Evolutionary conservation across 2,329 filamentous ascomycete genomes (phyloP).

Genomic region (Zasmidium angulare): DNA sequence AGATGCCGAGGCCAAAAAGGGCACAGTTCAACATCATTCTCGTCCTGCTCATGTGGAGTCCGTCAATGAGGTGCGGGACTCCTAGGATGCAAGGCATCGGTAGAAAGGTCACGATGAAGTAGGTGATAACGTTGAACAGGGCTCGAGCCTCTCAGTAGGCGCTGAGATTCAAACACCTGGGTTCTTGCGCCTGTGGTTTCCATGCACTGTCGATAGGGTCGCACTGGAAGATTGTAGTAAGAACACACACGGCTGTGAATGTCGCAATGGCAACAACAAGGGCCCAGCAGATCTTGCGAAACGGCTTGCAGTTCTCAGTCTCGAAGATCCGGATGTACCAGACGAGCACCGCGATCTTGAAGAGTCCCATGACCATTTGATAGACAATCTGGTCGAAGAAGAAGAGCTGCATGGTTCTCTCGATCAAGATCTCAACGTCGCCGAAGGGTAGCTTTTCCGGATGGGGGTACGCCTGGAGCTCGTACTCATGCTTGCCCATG

Average conservation of each 20-base stretch:
- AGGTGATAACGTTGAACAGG: background rate
- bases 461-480: background rate
- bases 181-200: background rate
- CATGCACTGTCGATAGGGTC: background rate
- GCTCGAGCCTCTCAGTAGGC: background rate
- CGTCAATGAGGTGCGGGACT: background rate
- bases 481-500: background rate
- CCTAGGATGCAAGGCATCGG: background rate
- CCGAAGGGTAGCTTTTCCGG: background rate
- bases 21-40: background rate
- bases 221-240: background rate
- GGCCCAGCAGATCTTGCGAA: background rate
- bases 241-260: background rate
- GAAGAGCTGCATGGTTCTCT: background rate
- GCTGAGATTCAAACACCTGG: background rate
- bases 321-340: background rate
- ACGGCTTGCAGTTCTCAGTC: background rate
- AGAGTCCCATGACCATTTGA: background rate
- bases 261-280: background rate
- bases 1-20: background rate
- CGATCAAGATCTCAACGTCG: background rate
- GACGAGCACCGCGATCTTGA: background rate
- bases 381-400: background rate
- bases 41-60: background rate
- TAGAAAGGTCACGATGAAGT: background rate